phyloP scores from a whole-genome alignment of 2,329 filamentous ascomycete species.

The Chalara sp. region DNA sequence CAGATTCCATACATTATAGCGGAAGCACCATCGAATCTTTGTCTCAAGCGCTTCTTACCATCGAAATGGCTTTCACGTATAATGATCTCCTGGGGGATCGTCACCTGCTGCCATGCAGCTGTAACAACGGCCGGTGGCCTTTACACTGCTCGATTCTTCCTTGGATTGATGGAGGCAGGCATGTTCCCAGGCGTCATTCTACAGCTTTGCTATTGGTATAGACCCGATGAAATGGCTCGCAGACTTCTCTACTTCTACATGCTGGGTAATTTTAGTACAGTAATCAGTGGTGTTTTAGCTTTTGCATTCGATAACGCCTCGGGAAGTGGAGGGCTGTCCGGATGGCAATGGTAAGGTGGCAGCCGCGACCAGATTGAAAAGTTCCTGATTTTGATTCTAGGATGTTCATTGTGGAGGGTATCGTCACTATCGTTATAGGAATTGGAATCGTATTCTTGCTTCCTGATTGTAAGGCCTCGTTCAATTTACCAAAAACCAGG shows the following conservation, averaged over 20 bases:
- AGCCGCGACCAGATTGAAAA: not conserved
- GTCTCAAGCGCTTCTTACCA: constrained; percentile 30
- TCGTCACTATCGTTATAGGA: constrained; percentile 39
- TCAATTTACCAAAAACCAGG: not conserved
- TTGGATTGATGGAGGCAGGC: constrained; percentile 42
- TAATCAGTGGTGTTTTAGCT: constrained; percentile 36
- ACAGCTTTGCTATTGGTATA: constrained; percentile 41
- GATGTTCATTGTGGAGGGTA: constrained; percentile 38
- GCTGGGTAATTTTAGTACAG: constrained; percentile 33
- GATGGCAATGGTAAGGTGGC: constrained; percentile 26
- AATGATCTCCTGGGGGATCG: constrained; percentile 31
- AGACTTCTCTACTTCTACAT: constrained; percentile 39
- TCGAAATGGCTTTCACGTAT: constrained; percentile 25
- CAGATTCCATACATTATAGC: constrained; percentile 29
- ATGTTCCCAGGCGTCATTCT: constrained; percentile 55
- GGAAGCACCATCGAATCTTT: constrained; percentile 31
- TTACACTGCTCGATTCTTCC: constrained; percentile 60
- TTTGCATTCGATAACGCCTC: constrained; percentile 34
- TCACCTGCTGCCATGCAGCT: constrained; percentile 32
- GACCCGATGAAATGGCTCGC: constrained; percentile 39
- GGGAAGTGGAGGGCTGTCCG: constrained; percentile 20
- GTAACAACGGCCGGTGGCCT: constrained; percentile 53
- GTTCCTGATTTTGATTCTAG: not conserved
- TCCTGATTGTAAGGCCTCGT: constrained; percentile 39
- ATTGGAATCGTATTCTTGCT: constrained; percentile 44